These are phyloP conservation scores for Protostelium mycophagum DNA, from an alignment of 78 protist genomes.

Conservation along the genomic window DNA sequence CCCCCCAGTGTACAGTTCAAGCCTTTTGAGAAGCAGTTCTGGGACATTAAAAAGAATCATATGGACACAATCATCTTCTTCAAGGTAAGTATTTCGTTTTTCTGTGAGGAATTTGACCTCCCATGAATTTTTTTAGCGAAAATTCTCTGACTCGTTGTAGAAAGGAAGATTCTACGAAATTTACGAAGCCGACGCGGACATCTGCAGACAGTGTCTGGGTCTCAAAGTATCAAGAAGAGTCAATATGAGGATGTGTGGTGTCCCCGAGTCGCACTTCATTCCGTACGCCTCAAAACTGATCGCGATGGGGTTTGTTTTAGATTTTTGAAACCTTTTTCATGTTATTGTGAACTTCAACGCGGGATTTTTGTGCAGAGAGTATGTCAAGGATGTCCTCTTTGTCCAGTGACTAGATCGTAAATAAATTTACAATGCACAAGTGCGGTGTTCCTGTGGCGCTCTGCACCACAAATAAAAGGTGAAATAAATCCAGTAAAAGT, in stretches of 20 bases:
- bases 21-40: constrained; percentile 85
- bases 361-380: no score
- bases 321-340: background rate
- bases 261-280: constrained; percentile 67
- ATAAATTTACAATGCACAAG: no score
- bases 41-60: constrained; percentile 80
- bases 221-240: constrained; percentile 76
- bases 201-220: constrained; percentile 68
- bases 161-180: constrained; percentile 93
- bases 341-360: no score
- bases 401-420: constrained; percentile 13
- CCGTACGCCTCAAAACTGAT: constrained; percentile 75
- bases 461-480: no score
- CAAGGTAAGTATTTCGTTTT: constrained; percentile 9
- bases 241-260: constrained; percentile 79
- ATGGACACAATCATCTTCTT: constrained; percentile 81
- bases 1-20: constrained; percentile 5
- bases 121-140: background rate
- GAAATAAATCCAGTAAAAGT: no score
- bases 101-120: background rate
- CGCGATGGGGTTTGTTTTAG: constrained; percentile 9
- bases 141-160: background rate
- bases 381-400: constrained; percentile 11
- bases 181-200: constrained; percentile 89
- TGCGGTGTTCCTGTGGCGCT: no score